Evolutionary conservation across 169 alveolate genomes (phyloP).

Genomic region (Theileria annulata): DNA sequence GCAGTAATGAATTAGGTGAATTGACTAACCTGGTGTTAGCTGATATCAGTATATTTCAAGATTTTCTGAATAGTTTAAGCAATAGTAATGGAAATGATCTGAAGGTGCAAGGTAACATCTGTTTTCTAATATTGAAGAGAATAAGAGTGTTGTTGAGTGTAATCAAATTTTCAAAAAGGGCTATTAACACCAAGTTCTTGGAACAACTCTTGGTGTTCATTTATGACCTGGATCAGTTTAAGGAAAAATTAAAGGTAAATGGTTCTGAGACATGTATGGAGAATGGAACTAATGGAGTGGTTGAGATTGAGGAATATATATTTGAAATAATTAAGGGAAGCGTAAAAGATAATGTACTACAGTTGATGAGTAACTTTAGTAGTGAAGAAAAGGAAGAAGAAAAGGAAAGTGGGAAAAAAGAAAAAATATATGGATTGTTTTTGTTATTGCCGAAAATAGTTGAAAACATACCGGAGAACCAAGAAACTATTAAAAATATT

Average conservation of each 20-base stretch:
- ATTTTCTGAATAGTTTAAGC: neutral
- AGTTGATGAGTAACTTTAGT: neutral
- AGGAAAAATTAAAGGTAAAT: neutral
- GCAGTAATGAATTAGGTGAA: neutral
- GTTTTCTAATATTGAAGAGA: neutral
- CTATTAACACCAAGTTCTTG: neutral
- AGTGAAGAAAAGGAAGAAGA: neutral
- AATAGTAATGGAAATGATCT: neutral
- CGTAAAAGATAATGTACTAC: neutral
- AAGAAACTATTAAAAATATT: neutral
- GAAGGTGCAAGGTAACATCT: neutral
- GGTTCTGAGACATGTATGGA: neutral
- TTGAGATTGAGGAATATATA: neutral
- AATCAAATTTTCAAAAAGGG: neutral
- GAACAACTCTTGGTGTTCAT: neutral
- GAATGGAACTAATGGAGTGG: neutral
- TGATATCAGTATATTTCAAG: neutral
- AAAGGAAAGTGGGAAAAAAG: neutral
- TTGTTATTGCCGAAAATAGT: slow-evolving; percentile 15
- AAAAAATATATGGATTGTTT: slow-evolving; percentile 18
- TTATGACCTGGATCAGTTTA: neutral
- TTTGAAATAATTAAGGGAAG: neutral
- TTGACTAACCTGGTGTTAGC: neutral
- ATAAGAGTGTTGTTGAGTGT: neutral
- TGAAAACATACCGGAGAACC: neutral